Conservation (phyloP, 2,329 filamentous ascomycete genomes). For the Fulvia fulva region DNA sequence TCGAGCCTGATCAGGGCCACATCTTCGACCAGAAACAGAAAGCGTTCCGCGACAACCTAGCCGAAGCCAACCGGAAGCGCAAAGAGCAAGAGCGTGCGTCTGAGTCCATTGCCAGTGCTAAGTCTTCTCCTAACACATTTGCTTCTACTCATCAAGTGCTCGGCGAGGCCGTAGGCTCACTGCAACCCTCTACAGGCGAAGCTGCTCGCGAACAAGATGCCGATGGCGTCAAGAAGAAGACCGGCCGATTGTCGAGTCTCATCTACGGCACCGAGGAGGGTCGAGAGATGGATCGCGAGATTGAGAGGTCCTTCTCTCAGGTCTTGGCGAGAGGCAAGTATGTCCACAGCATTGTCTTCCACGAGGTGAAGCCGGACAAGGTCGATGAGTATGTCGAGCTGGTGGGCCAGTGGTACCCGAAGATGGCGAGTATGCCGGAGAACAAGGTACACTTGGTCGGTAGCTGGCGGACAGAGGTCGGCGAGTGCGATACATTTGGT, state of each 20-base stretch:
- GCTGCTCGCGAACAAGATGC: constrained; percentile 59
- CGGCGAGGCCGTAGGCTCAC: constrained; percentile 57
- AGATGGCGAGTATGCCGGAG: constrained; percentile 75
- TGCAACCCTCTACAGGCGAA: constrained; percentile 49
- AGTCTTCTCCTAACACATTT: constrained; percentile 39
- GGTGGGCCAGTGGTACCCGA: constrained; percentile 87
- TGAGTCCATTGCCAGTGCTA: constrained; percentile 34
- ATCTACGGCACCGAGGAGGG: constrained; percentile 98
- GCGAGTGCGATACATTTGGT: constrained; percentile 96
- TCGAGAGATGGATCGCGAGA: constrained; percentile 87
- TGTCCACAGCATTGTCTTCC: constrained; percentile 94
- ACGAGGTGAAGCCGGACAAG: constrained; percentile 91
- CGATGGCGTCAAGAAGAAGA: constrained; percentile 57
- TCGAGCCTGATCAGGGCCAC: constrained; percentile 67
- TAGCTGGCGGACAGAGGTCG: constrained; percentile 97
- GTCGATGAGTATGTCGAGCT: constrained; percentile 91
- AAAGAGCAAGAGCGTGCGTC: constrained; percentile 80
- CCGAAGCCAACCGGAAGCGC: constrained; percentile 70
- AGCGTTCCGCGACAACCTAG: constrained; percentile 78
- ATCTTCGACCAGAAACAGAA: constrained; percentile 80
- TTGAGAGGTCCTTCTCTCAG: constrained; percentile 93
- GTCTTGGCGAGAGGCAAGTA: constrained; percentile 95
- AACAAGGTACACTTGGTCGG: constrained; percentile 96
- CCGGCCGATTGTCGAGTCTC: constrained; percentile 67
- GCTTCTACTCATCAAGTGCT: constrained; percentile 34